Percentiles rank a stretch among this genome's conserved stretches.
phyloP scores from a whole-genome alignment of 2,329 filamentous ascomycete genomes.

The Zalaria obscura region DNA sequence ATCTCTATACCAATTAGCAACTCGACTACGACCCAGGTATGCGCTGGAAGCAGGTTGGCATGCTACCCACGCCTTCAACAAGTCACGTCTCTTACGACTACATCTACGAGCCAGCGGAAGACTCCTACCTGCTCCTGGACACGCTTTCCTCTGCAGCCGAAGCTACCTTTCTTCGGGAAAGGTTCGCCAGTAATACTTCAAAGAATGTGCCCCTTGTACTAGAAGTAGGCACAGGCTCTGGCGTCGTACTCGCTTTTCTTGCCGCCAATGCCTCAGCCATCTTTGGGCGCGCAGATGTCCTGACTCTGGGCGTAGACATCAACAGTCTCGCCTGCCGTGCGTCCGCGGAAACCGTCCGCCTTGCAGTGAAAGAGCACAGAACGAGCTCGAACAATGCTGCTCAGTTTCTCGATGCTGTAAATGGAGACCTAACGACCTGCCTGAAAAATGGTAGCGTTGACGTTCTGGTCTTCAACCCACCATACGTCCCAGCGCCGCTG shows the following conservation, averaged over 20 bases:
- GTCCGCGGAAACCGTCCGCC: constrained; percentile 51
- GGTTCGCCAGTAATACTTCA: constrained; percentile 34
- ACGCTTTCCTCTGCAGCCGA: constrained; percentile 65
- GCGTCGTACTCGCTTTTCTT: constrained; percentile 82
- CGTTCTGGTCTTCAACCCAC: constrained; percentile 88
- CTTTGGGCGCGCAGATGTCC: constrained; percentile 55
- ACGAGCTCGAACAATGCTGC: background rate
- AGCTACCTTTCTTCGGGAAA: constrained; percentile 49
- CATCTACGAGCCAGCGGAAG: constrained; percentile 91
- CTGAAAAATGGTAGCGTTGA: constrained; percentile 52
- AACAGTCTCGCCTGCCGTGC: constrained; percentile 72
- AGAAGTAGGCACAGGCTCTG: constrained; percentile 83
- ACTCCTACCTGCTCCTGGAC: constrained; percentile 88
- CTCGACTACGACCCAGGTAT: too few relatives aligned
- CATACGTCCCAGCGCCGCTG: constrained; percentile 58
- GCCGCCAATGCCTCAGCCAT: constrained; percentile 59
- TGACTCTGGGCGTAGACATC: constrained; percentile 70
- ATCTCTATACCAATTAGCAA: too few relatives aligned
- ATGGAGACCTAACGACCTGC: constrained; percentile 54
- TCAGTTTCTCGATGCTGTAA: constrained; percentile 51
- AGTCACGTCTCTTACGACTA: constrained; percentile 78
- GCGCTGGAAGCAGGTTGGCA: constrained; percentile 21
- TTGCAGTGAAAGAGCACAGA: constrained; percentile 26
- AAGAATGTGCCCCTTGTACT: constrained; percentile 44
- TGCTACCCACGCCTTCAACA: constrained; percentile 90